Evolutionary conservation across 345 rosid species (phyloP).

Genomic region (Trapa bicornis): DNA sequence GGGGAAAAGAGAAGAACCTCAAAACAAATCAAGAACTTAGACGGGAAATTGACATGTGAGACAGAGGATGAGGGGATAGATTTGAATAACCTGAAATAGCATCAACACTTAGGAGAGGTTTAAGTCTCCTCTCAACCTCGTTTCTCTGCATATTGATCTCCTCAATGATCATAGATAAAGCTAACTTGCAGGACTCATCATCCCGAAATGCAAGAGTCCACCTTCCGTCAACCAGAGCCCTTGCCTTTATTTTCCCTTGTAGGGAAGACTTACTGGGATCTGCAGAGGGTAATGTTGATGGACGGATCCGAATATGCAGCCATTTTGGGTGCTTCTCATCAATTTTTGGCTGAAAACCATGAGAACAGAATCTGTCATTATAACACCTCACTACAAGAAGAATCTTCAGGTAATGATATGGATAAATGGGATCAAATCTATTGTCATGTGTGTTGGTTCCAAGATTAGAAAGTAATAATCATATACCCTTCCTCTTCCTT

Average conservation of each 20-base stretch:
- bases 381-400: background rate
- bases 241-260: constrained; percentile 34
- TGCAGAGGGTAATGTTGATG: constrained; percentile 48
- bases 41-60: background rate
- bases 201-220: constrained; percentile 89
- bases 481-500: too few relatives aligned
- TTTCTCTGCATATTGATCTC: constrained; percentile 55
- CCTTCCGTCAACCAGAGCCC: constrained; percentile 78
- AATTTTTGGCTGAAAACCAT: constrained; percentile 49
- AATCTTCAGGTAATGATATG: background rate
- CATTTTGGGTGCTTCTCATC: constrained; percentile 75
- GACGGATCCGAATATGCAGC: constrained; percentile 87
- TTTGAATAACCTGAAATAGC: constrained; percentile 5
- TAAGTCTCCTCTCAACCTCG: constrained; percentile 66
- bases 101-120: constrained; percentile 49
- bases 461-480: background rate
- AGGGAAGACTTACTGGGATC: constrained; percentile 41
- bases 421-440: background rate
- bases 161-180: constrained; percentile 47
- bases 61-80: background rate
- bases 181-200: constrained; percentile 63
- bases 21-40: background rate
- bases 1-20: background rate
- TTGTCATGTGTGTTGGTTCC: background rate
- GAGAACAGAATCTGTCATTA: background rate